Conservation (phyloP, 768 basidiomycete species). For the Crassisporium funariophilum region DNA sequence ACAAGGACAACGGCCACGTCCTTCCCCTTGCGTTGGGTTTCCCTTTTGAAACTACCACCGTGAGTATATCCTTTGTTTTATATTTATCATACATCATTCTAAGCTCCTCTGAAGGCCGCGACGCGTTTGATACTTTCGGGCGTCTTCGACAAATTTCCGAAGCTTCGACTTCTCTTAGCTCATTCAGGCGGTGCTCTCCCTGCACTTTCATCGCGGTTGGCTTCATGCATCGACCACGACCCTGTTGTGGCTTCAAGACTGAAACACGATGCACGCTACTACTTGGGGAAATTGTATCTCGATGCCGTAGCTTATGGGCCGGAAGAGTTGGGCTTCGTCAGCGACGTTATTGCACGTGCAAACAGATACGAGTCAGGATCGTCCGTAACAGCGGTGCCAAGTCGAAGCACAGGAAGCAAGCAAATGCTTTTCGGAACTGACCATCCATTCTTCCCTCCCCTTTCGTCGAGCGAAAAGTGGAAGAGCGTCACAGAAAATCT, state of each 20-base stretch:
- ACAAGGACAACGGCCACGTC: conserved; percentile 82
- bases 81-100: not conserved
- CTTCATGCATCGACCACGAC: conserved; percentile 85
- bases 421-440: conserved; percentile 84
- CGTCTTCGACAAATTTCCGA: conserved; percentile 76
- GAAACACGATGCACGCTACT: conserved; percentile 81
- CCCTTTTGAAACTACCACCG: conserved; percentile 88
- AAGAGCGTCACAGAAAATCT: conserved; percentile 84
- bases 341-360: conserved; percentile 67
- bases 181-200: conserved; percentile 88
- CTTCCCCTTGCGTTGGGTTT: conserved; percentile 86
- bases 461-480: conserved; percentile 71
- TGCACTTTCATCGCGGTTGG: conserved; percentile 79
- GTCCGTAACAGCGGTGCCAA: conserved; percentile 28
- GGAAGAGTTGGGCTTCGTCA: conserved; percentile 81
- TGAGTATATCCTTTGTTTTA: conserved; percentile 37
- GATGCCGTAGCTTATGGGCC: conserved; percentile 91
- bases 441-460: conserved; percentile 90
- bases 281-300: conserved; percentile 77
- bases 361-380: conserved; percentile 43
- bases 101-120: conserved; percentile 47
- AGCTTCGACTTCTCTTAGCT: conserved; percentile 76
- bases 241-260: conserved; percentile 75
- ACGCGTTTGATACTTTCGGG: conserved; percentile 83
- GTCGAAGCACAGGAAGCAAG: conserved; percentile 51